Evolutionary conservation across 768 basidiomycete species (phyloP), one percentile per base, ranked within the genome.

Genomic region (Boletus edulis): DNA sequence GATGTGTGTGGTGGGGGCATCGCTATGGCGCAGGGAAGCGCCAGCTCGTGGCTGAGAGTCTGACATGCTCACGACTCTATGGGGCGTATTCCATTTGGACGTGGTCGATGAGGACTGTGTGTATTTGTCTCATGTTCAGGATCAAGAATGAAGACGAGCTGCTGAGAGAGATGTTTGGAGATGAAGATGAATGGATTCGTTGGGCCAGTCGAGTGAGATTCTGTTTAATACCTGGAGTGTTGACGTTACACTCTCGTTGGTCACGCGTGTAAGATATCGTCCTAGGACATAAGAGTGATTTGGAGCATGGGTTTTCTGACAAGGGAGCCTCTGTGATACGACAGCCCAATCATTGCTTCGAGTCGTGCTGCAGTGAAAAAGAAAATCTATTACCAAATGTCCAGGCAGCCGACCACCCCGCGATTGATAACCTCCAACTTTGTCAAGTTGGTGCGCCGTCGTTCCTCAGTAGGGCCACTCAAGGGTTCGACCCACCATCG

Each of bases 401-500:
- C 20, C 60, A 56, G 44, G 18, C 54, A 60, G 10, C 8, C 40
- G 3, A 40, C 49, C 0, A 60, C 8, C 31, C 27, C 60, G 0
- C 22, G 40, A 37, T 60, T 32, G 27, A 60, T 53, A 9, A 17
- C 20, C 17, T 60, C 48, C 20, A 61, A 47, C 41, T 51, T 60
- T 12, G 15, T 9, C 54, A 62, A 34, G 39, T 62, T 62, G 41
- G 34, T 35, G 5, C 22, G 44, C n/a, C 62, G 54, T 34, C 64
- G 67, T 60, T 70, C 70, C 60, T 83, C 81, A 11, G 74, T 67
- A 31, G 60, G 64, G 15, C 71, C 75, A 10, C 72, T 76, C 47
- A 87, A 68, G 41, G 84, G 81, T 18, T 66, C 62, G 35, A 86
- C 79, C 86, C 86, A 88, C 83, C 84, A 89, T 50, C 83, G 71